Conservation (phyloP, 2,329 filamentous ascomycete genomes). For the Fusarium algeriense region DNA sequence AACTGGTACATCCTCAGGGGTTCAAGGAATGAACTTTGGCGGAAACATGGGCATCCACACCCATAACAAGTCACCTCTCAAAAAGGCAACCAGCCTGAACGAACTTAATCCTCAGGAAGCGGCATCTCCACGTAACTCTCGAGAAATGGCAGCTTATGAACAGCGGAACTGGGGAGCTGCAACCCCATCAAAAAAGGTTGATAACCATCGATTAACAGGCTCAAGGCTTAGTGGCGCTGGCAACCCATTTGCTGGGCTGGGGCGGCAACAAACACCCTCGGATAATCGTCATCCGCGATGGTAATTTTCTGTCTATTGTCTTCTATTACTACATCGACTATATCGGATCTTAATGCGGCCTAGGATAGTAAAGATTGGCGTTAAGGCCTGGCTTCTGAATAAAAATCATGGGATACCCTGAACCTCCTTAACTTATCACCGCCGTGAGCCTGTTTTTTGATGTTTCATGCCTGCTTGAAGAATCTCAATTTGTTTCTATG, state of each 20-base stretch:
- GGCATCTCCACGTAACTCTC: slow-evolving; percentile 67
- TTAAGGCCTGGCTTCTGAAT: slow-evolving; percentile 31
- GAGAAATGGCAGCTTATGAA: slow-evolving; percentile 71
- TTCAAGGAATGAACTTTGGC: slow-evolving; percentile 60
- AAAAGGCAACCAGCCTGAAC: slow-evolving; percentile 77
- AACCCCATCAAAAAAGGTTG: slow-evolving; percentile 57
- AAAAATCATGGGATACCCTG: slow-evolving; percentile 10
- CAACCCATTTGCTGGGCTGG: slow-evolving; percentile 57
- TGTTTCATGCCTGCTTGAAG: not conserved
- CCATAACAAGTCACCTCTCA: slow-evolving; percentile 84
- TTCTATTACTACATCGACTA: slow-evolving; percentile 10
- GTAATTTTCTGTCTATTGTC: slow-evolving; percentile 32
- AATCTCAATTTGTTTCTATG: not conserved
- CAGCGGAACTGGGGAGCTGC: slow-evolving; percentile 57
- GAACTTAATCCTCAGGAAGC: slow-evolving; percentile 61
- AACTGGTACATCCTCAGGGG: slow-evolving; percentile 45
- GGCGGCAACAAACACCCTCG: slow-evolving; percentile 52
- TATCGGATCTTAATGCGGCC: not conserved
- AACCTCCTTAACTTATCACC: not conserved
- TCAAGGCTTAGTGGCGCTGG: slow-evolving; percentile 43
- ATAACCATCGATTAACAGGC: slow-evolving; percentile 46
- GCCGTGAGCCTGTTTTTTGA: not conserved
- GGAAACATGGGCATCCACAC: slow-evolving; percentile 84
- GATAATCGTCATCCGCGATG: slow-evolving; percentile 58
- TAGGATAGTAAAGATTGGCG: slow-evolving; percentile 26